Conservation (phyloP, 2,329 filamentous ascomycete genomes). For the Alternaria conjuncta region DNA sequence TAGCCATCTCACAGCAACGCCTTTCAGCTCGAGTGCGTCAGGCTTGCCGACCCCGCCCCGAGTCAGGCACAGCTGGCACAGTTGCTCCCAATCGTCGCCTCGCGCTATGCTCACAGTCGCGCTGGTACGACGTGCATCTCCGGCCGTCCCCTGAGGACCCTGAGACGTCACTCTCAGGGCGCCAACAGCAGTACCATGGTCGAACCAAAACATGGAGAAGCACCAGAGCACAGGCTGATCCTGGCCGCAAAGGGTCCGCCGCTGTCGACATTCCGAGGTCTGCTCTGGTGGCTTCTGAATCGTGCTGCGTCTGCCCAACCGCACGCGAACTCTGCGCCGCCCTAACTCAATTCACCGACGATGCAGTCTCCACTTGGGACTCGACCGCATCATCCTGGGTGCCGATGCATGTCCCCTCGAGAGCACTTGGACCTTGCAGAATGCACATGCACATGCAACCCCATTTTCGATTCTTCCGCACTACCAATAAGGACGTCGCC, state of each 20-base stretch:
- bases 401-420: slow-evolving; percentile 20
- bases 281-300: slow-evolving; percentile 12
- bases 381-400: slow-evolving; percentile 5
- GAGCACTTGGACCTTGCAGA: slow-evolving; percentile 13
- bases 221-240: slow-evolving; percentile 8
- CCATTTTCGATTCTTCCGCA: slow-evolving; percentile 29
- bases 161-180: slow-evolving; percentile 15
- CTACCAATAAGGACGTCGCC: slow-evolving; percentile 37
- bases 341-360: slow-evolving; percentile 10
- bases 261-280: slow-evolving; percentile 11
- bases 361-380: slow-evolving; percentile 8
- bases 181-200: slow-evolving; percentile 16
- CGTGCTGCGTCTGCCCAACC: slow-evolving; percentile 12
- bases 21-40: slow-evolving; percentile 6
- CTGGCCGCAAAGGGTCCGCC: slow-evolving; percentile 11
- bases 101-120: background rate
- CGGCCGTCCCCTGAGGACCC: slow-evolving; percentile 5
- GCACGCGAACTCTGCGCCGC: slow-evolving; percentile 8
- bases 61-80: background rate
- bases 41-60: slow-evolving; percentile 15
- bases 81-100: background rate
- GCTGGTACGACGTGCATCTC: background rate
- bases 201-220: slow-evolving; percentile 12
- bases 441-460: slow-evolving; percentile 20
- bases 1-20: slow-evolving; percentile 4